Base-by-base conservation (phyloP, 768 basidiomycete genomes). In the Leccinum boreale region DNA sequence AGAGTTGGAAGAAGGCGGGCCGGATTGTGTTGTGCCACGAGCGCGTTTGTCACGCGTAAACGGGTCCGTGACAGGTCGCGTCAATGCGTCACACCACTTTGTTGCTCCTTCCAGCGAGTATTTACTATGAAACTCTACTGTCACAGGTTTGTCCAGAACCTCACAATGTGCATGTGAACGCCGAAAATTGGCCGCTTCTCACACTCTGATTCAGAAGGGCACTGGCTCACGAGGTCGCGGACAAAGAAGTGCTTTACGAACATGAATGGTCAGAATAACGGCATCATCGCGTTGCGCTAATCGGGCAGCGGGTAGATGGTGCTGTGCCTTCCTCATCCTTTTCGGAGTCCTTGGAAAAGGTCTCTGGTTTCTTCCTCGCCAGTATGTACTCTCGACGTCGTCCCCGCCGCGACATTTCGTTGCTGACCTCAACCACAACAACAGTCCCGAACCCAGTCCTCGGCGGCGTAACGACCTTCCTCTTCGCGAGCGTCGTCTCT, bases 251-350 rank as follows among this genome's bases (percentile, higher is more conserved):
- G 2, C 6, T 49, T 52, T 3, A 24, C 46, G 55, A 3, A 58
- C 7, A 3, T 17, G 1, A 5, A 12, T 19, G 24, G n/a, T 9
- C 68, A 89, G 78, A 91, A 91, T 65, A 90, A 90, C 64, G 89
- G 89, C 33, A 87, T 90, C 31, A 92, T 93, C 92, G 0, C 85
- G 90, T 1, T 93, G 92, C 62, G 92, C 92, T 6, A 92, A 89
- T 69, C 81, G 89, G 29, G 75, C 78, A 4, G 90, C 92, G 0
- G 92, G 90, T 14, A 81, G 86, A 19, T 89, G 85, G 82, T 93
- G 90, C 64, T 90, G 89, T 65, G 69, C 69, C 58, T 90, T 93
- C 78, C 81, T 92, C 65, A 85, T 93, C 65, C 70, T 92, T 15
- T 91, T 90, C 60, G 92, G 91, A 10, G 72, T 90, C 48, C 76